Percentiles rank a stretch among this genome's conserved stretches.
Evolutionary conservation across 768 basidiomycete species (phyloP).

Genomic region (Trametes cubensis): DNA sequence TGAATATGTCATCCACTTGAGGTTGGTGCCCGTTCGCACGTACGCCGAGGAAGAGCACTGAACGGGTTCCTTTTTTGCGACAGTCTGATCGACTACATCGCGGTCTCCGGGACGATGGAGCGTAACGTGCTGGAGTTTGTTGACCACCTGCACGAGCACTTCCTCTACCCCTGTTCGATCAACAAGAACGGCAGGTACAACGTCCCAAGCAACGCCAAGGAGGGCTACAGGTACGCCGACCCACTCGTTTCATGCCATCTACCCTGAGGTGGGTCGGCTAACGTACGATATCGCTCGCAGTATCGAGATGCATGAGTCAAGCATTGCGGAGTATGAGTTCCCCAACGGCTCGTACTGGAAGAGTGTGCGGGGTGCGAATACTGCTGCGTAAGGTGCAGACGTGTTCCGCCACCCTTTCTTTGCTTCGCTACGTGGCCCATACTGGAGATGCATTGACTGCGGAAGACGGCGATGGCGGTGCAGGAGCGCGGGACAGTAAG

Average conservation of each 20-base stretch:
- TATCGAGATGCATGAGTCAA: slow-evolving; percentile 84
- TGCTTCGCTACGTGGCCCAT: too few relatives aligned
- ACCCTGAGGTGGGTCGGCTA: not conserved
- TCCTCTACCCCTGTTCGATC: slow-evolving; percentile 85
- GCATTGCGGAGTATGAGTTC: slow-evolving; percentile 84
- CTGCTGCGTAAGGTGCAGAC: not conserved
- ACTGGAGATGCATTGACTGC: too few relatives aligned
- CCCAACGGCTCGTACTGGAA: slow-evolving; percentile 86
- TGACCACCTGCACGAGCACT: slow-evolving; percentile 94
- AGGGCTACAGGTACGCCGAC: slow-evolving; percentile 71
- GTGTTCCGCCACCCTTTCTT: not conserved
- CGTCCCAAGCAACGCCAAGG: slow-evolving; percentile 71
- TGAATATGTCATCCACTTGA: slow-evolving; percentile 87
- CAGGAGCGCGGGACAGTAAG: not conserved
- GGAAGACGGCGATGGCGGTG: not conserved
- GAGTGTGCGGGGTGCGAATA: slow-evolving; percentile 25
- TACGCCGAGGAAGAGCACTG: not conserved
- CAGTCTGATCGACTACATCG: slow-evolving; percentile 92
- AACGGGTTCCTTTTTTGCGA: not conserved
- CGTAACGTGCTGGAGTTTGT: slow-evolving; percentile 91
- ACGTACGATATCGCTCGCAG: slow-evolving; percentile 40
- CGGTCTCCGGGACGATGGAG: slow-evolving; percentile 89
- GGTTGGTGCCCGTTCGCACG: slow-evolving; percentile 41
- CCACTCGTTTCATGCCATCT: not conserved
- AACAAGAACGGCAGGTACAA: slow-evolving; percentile 86